These are phyloP conservation scores for Amanita pseudoporphyria DNA, from an alignment of 768 basidiomycete genomes.

Conservation along the genomic window DNA sequence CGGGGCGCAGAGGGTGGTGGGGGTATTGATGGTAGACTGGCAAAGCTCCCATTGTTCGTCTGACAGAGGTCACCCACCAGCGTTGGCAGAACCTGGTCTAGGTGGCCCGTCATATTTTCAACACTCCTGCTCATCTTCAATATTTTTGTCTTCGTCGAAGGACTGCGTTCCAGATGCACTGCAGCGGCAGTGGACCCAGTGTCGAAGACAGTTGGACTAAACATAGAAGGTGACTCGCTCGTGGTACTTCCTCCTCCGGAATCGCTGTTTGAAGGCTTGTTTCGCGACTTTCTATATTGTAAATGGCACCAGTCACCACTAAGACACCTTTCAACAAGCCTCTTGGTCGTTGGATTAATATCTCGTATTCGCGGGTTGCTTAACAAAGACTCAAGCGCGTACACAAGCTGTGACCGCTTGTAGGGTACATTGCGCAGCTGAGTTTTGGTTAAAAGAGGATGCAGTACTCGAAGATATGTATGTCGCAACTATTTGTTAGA, in stretches of 20 bases:
- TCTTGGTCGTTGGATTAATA: constrained; percentile 76
- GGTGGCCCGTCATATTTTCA: constrained; percentile 30
- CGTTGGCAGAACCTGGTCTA: constrained; percentile 21
- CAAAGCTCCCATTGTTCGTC: constrained; percentile 30
- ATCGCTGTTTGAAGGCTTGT: constrained; percentile 15
- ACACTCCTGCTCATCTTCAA: constrained; percentile 60
- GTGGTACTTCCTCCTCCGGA: constrained; percentile 1
- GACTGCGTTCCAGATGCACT: constrained; percentile 25
- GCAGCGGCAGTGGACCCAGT: constrained; percentile 25
- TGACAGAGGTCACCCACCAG: constrained; percentile 26
- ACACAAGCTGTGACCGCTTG: constrained; percentile 86
- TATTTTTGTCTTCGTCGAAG: constrained; percentile 29
- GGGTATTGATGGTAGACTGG: constrained; percentile 21
- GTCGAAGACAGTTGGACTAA: constrained; percentile 36
- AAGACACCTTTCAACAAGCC: constrained; percentile 89
- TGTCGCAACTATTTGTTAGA: constrained; percentile 60
- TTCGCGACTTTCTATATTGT: constrained; percentile 38
- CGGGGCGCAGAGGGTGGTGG: constrained; percentile 59
- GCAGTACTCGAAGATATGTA: constrained; percentile 92
- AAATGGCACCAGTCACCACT: constrained; percentile 83
- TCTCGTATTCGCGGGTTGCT: constrained; percentile 71
- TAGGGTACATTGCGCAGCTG: constrained; percentile 81
- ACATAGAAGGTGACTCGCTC: constrained; percentile 17
- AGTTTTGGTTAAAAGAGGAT: constrained; percentile 90
- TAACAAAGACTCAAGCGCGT: constrained; percentile 68